Base-by-base conservation (phyloP, 768 basidiomycete species). In the Boletus sp. region DNA sequence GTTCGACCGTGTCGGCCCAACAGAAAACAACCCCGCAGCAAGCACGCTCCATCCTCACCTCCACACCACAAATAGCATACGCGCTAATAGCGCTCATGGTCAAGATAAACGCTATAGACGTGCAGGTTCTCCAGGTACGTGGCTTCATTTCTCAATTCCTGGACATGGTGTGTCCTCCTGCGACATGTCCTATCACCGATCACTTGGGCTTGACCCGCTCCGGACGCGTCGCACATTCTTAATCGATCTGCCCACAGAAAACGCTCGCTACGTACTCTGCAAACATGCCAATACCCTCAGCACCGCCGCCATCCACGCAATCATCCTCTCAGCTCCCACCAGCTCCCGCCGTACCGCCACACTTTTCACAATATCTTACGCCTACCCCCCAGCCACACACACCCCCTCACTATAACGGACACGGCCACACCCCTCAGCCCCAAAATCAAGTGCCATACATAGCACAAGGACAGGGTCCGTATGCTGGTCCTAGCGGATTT, bases 31-130 rank as follows among this genome's bases (percentile, higher is more conserved):
- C 86, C 0, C 84, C 87, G 30, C 79, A 79, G 25, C 83, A 87
- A 29, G 88, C 87, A 2, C 77, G 80, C 19, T 74, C 77, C 32
- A 87, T 91, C 61, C 75, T 91, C 40, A 85, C 86, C 59, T 76
- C 77, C 15, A 87, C 88, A 56, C 88, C 88, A 0, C 83, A 84
- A 49, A 88, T 91, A 52, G 83, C 88, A 0, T 90, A 88, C 68
- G 87, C 85, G 2, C 74, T 91, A 0, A 87, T 91, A 54, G 79
- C 79, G 0, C 79, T 90, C 35, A 88, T 90, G 87, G 87, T 89
- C 21, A 82, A 81, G 52, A 82, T 90, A 72, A 83, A 85, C 52
- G 86, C 85, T 0, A 77, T 90, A 35, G 83, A 89, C 47, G 76
- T 87, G 45, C 84, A 89, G 42, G 87, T 89, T 7, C 82, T 90